Evolutionary conservation across 2,329 filamentous ascomycete species (phyloP), one percentile per base, ranked within the genome.

Genomic region (Epichloe sylvatica): DNA sequence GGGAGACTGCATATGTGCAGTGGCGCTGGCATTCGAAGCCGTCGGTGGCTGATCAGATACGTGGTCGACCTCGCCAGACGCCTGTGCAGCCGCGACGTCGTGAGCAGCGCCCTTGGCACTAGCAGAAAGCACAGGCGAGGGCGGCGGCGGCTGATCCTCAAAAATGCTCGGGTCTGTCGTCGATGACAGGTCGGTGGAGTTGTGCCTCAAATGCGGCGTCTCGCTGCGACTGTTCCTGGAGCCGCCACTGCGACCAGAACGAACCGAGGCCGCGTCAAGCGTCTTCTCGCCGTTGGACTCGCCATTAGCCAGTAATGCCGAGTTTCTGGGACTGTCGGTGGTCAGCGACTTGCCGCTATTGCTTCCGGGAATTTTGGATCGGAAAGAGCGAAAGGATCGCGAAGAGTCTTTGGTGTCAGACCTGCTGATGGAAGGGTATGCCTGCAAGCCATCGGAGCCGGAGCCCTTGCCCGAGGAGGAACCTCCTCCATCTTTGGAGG

Each of bases 331-430:
- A 64, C 90, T 95, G 62, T 95, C 90, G 43, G 73, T 79, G 62
- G 80, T 86, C 54, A 43, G 3, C 5, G 46, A 50, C 35, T 53
- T 53, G 51, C 49, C 44, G 42, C 73, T 74, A 56, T 67, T 74
- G 37, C 84, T 74, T 36, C 84, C 86, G 2, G 86, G 88, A 52
- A 95, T 96, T 70, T 96, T 96, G 54, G 88, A 94, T 53, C 87
- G 79, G 57, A 97, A 77, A 38, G 81, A 84, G 57, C 86, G 81
- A 66, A 96, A 82, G 4, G 90, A 96, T 56, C 89, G 84, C 34
- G 84, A 80, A 6, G 89, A 96, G 56, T 95, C 90, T 65, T 90
- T 91, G 30, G 91, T 97, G 64, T 97, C 91, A 50, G 89, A 88
- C 64, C 85, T 84, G 69, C 83, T 86, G 64, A 97, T 91, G 30